Evolutionary conservation across 352 stramenopile genomes (phyloP).

Genomic region (Phytophthora meadii): DNA sequence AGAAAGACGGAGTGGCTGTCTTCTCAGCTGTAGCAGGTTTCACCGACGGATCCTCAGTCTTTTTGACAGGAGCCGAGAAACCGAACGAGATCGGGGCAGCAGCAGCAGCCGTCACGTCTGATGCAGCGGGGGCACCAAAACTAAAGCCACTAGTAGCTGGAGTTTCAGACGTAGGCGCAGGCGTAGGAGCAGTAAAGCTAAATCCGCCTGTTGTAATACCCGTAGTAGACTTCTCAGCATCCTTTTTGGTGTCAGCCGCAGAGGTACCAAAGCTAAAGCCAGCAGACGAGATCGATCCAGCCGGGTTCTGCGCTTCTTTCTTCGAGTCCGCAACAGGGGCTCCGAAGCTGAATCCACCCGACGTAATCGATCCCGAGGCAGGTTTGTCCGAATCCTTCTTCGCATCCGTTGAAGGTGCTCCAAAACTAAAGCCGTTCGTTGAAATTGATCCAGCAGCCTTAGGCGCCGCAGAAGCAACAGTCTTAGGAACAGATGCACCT

Average conservation of each 20-base stretch:
- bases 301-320: conserved; percentile 32
- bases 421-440: conserved; percentile 46
- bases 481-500: conserved; percentile 11
- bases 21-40: conserved; percentile 12
- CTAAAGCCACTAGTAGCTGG: conserved; percentile 17
- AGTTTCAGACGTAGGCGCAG: conserved; percentile 8
- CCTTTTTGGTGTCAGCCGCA: conserved; percentile 15
- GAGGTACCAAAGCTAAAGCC: conserved; percentile 31
- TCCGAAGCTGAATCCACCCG: conserved; percentile 61
- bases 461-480: conserved; percentile 10
- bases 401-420: conserved; percentile 16
- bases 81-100: conserved; percentile 34
- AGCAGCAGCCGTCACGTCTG: conserved; percentile 5
- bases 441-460: conserved; percentile 25
- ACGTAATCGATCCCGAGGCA: conserved; percentile 24
- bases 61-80: conserved; percentile 39
- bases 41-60: conserved; percentile 18
- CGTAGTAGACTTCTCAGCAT: conserved; percentile 20
- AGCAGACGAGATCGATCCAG: conserved; percentile 24
- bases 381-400: conserved; percentile 33
- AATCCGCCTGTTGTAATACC: conserved; percentile 20
- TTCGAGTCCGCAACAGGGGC: conserved; percentile 27
- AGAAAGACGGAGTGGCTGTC: conserved; percentile 34
- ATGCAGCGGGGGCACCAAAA: conserved; percentile 14
- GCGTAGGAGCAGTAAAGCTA: conserved; percentile 27